phyloP scores from a whole-genome alignment of 148 eudicot species.

The Camellia granthamiana region DNA sequence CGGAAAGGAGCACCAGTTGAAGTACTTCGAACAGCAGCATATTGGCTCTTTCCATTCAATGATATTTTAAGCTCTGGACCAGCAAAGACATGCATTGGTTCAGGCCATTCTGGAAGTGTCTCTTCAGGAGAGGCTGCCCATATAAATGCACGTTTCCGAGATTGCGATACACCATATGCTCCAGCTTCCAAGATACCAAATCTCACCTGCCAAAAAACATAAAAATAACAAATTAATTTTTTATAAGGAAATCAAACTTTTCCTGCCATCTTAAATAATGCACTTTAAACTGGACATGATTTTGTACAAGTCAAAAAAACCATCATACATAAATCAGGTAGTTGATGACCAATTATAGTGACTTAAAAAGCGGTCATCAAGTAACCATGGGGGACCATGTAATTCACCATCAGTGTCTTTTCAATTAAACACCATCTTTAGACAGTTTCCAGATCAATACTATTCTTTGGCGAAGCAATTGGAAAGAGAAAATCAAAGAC shows the following conservation, averaged over 20 bases:
- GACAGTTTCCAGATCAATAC: neutral
- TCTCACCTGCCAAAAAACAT: constrained; percentile 53
- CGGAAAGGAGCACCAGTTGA: constrained; percentile 90
- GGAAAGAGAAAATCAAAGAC: neutral
- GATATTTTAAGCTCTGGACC: constrained; percentile 68
- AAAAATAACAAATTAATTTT: neutral
- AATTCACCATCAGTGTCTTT: neutral
- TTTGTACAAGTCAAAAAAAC: neutral
- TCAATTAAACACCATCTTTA: neutral
- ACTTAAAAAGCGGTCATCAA: neutral
- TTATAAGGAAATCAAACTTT: neutral
- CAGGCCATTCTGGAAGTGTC: constrained; percentile 95
- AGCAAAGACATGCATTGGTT: constrained; percentile 98
- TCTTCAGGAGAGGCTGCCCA: constrained; percentile 98
- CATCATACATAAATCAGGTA: too few species aligned
- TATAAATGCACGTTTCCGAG: constrained; percentile 93
- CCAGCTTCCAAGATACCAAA: constrained; percentile 99
- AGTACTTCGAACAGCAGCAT: constrained; percentile 89
- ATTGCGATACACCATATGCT: constrained; percentile 90
- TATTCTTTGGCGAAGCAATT: neutral
- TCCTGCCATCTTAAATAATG: neutral
- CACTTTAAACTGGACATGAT: neutral
- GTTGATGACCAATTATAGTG: too few species aligned
- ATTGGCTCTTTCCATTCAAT: constrained; percentile 45
- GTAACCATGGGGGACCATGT: neutral